phyloP scores from a whole-genome alignment of 352 stramenopile species.

The Phytophthora chlamydospora region DNA sequence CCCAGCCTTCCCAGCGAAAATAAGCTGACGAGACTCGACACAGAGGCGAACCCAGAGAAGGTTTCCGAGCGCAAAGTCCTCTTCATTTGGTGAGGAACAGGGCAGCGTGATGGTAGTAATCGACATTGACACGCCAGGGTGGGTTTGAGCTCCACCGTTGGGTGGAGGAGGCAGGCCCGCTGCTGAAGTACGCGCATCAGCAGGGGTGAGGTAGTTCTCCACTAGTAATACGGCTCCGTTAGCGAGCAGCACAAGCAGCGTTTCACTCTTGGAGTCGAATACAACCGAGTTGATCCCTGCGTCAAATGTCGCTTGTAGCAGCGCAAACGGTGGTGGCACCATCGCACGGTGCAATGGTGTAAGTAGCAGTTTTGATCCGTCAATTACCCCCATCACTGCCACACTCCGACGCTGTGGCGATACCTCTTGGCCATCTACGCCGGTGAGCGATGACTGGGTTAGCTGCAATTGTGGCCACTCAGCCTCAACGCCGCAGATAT shows the following conservation, averaged over 20 bases:
- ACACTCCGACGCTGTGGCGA: constrained; percentile 24
- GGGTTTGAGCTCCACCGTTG: constrained; percentile 1
- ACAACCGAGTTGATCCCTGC: constrained; percentile 55
- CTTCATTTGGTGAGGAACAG: not conserved
- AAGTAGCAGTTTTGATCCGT: constrained; percentile 64
- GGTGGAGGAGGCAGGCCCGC: constrained; percentile 28
- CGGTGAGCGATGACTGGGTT: not conserved
- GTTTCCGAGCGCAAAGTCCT: constrained; percentile 16
- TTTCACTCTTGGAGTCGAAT: constrained; percentile 56
- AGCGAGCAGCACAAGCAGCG: constrained; percentile 48
- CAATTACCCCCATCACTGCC: constrained; percentile 62
- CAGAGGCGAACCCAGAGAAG: constrained; percentile 45
- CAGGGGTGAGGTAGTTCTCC: constrained; percentile 46
- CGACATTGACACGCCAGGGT: not conserved
- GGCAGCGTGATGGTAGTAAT: constrained; percentile 17
- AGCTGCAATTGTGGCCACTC: constrained; percentile 12
- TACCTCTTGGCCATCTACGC: not conserved
- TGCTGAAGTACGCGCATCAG: constrained; percentile 14
- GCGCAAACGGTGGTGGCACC: constrained; percentile 70
- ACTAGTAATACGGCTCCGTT: constrained; percentile 51
- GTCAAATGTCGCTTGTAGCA: constrained; percentile 48
- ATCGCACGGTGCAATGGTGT: constrained; percentile 70
- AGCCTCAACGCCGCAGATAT: constrained; percentile 36
- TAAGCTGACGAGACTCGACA: constrained; percentile 21
- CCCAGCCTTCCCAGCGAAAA: constrained; percentile 39